Conservation (phyloP, 2,329 filamentous ascomycete genomes). For the Leptographium wingfieldii region DNA sequence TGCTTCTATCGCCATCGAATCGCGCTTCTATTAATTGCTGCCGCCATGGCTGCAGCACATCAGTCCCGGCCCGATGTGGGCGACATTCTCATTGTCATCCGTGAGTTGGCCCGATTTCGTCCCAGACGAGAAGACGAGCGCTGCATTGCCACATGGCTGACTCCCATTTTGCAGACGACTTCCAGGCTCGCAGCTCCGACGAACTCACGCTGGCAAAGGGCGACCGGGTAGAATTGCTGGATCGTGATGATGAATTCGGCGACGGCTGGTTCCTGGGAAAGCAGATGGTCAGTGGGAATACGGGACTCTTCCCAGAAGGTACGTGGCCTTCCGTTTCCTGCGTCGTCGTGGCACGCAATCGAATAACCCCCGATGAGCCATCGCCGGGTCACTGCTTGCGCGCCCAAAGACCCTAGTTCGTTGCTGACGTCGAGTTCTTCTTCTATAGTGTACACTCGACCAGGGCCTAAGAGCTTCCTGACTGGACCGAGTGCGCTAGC, state of each 20-base stretch:
- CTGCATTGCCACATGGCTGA: not conserved
- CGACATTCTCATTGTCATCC: slow-evolving; percentile 58
- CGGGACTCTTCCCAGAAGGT: slow-evolving; percentile 77
- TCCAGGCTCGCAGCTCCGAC: slow-evolving; percentile 80
- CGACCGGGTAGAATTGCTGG: slow-evolving; percentile 70
- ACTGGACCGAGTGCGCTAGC: slow-evolving; percentile 15
- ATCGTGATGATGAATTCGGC: slow-evolving; percentile 78
- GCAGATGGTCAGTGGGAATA: slow-evolving; percentile 60
- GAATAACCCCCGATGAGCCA: not conserved
- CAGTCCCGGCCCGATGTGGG: slow-evolving; percentile 44
- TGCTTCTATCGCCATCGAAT: not conserved
- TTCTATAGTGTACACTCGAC: slow-evolving; percentile 46
- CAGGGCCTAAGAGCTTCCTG: slow-evolving; percentile 33
- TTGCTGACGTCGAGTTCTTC: not conserved
- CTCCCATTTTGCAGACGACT: slow-evolving; percentile 55
- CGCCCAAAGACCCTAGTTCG: not conserved
- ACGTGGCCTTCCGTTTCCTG: slow-evolving; percentile 15
- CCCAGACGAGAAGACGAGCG: not conserved
- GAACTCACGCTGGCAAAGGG: slow-evolving; percentile 82
- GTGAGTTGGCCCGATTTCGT: slow-evolving; percentile 35
- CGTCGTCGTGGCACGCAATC: not conserved
- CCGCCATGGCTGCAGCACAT: slow-evolving; percentile 19
- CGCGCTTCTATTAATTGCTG: not conserved
- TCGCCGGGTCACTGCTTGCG: not conserved
- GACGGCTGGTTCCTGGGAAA: slow-evolving; percentile 76